A percentile compares a stretch with the other conserved stretches of the same genome.
Conservation (phyloP, 2,329 filamentous ascomycete species). For the Aurifilum marmelostoma region DNA sequence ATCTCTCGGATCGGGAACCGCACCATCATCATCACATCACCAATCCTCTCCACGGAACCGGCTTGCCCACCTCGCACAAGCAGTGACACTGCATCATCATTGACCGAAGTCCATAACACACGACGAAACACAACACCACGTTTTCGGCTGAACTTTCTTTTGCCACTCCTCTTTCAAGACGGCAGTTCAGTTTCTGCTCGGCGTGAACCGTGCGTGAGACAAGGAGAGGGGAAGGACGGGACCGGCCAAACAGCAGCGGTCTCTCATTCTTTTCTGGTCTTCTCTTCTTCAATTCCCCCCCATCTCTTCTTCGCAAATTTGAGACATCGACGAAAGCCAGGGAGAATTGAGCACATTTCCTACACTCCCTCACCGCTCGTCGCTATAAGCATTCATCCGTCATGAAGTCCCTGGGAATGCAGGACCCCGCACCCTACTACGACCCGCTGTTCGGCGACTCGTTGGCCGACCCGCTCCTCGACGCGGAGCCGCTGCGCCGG, state of each 20-base stretch:
- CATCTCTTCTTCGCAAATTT: too few species aligned
- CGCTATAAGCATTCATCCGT: too few species aligned
- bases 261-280: too few species aligned
- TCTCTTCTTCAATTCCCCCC: too few species aligned
- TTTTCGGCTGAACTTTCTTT: neutral
- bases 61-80: neutral
- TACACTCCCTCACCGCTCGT: neutral
- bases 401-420: neutral
- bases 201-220: neutral
- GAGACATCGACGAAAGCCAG: neutral
- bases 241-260: neutral
- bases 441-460: constrained; percentile 18
- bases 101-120: neutral
- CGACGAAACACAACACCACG: neutral
- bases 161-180: neutral
- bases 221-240: neutral
- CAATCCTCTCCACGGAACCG: neutral
- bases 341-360: too few species aligned
- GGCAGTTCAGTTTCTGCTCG: neutral
- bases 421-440: constrained; percentile 18
- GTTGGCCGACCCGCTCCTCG: constrained; percentile 15
- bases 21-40: too few species aligned
- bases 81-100: neutral
- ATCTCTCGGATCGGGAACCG: too few species aligned
- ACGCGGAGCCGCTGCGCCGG: constrained; percentile 5